Evolutionary conservation across 2,329 filamentous ascomycete genomes (phyloP), one percentile per base, ranked within the genome.

Genomic region (Pyricularia sp.): DNA sequence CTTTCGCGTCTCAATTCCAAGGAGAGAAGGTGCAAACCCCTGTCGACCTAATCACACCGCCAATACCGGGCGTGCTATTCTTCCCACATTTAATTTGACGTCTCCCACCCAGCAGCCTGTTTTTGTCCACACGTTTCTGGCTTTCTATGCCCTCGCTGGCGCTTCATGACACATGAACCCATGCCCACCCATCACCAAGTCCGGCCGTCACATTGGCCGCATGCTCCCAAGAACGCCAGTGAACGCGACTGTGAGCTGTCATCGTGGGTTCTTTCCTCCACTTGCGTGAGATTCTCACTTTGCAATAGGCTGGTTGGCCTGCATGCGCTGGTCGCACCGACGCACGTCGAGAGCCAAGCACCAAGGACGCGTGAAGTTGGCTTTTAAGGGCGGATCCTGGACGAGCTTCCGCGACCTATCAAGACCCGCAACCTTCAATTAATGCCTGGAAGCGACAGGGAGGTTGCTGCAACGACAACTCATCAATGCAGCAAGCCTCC

Each of bases 161-260:
- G 36, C 55, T 66, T 67, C 30, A 61, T 50, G 25, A 65, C 63
- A 65, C 63, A 61, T 61, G 58, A 14, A 61, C 58, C 58, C 58
- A 25, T 26, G n/a, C 58, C 58, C 25, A 26, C 23, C 25, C 58
- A 25, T 61, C 58, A 61, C 58, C 58, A 61, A 23, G 42, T 64
- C 70, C 71, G 77, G 81, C 76, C 81, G 78, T 82, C 79, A 80
- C 81, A 82, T 75, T 78, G 81, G 80, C 76, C 79, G 81, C 74
- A 74, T 67, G 69, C 68, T 50, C 42, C 42, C 42, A 20, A 50
- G 20, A n/a, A 6, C 58, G 58, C 58, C 58, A 23, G 25, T 61
- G 58, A 61, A 23, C 25, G 71, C 71, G 70, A 71, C 73, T 70
- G 77, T 83, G 82, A 79, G 83, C 75, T 84, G 83, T 81, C 82